Conservation (phyloP, 2,329 filamentous ascomycete genomes). For the Beauveria sp. region DNA sequence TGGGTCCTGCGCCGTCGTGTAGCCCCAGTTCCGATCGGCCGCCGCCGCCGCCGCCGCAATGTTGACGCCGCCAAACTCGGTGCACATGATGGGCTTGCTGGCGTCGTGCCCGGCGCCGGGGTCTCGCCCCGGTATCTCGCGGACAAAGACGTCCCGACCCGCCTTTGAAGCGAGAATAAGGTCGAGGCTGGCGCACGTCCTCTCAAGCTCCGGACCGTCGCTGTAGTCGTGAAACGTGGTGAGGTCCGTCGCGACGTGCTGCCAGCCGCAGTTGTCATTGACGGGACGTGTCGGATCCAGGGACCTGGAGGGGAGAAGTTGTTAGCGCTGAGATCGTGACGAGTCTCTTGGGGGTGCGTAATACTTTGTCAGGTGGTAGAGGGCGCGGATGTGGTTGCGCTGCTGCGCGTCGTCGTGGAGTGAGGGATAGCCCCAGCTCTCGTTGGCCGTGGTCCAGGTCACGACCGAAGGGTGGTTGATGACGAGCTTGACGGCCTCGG, state of each 20-base stretch:
- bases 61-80: too few species aligned
- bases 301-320: conserved; percentile 21
- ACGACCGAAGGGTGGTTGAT: conserved; percentile 59
- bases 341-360: too few species aligned
- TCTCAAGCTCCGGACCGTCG: too few species aligned
- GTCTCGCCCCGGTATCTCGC: too few species aligned
- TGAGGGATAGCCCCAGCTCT: conserved; percentile 55
- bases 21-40: conserved; percentile 56
- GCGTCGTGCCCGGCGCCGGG: too few species aligned
- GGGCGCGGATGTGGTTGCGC: conserved; percentile 53
- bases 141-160: too few species aligned
- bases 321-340: too few species aligned
- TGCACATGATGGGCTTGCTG: too few species aligned
- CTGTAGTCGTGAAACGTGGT: too few species aligned
- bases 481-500: conserved; percentile 52
- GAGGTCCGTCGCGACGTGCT: conserved; percentile 42
- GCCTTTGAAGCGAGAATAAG: too few species aligned
- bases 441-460: conserved; percentile 60
- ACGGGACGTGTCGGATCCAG: conserved; percentile 57
- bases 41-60: too few species aligned
- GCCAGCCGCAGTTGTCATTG: conserved; percentile 68
- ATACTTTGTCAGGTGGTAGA: conserved; percentile 59
- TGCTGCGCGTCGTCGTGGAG: conserved; percentile 49
- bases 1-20: conserved; percentile 55
- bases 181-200: too few species aligned